phyloP scores from a whole-genome alignment of 306 rosid genomes.

The Glycine latifolia region DNA sequence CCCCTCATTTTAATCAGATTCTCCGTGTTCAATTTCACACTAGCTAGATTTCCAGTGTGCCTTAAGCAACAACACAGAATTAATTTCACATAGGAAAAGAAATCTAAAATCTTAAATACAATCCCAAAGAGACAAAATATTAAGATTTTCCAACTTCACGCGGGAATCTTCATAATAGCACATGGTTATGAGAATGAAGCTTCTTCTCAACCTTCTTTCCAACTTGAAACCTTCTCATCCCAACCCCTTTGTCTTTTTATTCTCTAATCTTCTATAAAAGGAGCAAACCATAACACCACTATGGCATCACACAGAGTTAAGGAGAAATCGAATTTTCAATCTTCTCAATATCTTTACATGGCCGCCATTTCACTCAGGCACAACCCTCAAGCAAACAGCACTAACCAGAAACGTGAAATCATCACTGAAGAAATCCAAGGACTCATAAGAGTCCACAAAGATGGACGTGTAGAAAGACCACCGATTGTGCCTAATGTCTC shows the following conservation, averaged over 20 bases:
- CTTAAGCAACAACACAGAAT: not conserved
- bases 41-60: conserved; percentile 31
- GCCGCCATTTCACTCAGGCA: conserved; percentile 62
- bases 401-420: conserved; percentile 52
- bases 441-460: conserved; percentile 68
- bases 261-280: conserved; percentile 60
- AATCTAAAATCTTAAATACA: no score
- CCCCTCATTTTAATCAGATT: conserved; percentile 45
- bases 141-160: conserved; percentile 20
- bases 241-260: conserved; percentile 13
- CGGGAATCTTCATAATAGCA: conserved; percentile 49
- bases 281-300: conserved; percentile 37
- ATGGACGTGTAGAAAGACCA: conserved; percentile 77
- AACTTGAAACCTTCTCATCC: not conserved
- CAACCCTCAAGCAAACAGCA: conserved; percentile 46
- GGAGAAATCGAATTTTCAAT: not conserved
- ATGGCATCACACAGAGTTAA: conserved; percentile 41
- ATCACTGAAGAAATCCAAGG: conserved; percentile 76
- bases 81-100: not conserved
- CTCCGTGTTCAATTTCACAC: conserved; percentile 10
- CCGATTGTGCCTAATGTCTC: conserved; percentile 67
- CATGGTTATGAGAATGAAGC: conserved; percentile 34
- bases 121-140: not conserved
- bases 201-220: conserved; percentile 4
- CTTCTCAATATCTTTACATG: conserved; percentile 48